Evolutionary conservation across 2,329 filamentous ascomycete species (phyloP).

Genomic region (Dissoconium aciculare): DNA sequence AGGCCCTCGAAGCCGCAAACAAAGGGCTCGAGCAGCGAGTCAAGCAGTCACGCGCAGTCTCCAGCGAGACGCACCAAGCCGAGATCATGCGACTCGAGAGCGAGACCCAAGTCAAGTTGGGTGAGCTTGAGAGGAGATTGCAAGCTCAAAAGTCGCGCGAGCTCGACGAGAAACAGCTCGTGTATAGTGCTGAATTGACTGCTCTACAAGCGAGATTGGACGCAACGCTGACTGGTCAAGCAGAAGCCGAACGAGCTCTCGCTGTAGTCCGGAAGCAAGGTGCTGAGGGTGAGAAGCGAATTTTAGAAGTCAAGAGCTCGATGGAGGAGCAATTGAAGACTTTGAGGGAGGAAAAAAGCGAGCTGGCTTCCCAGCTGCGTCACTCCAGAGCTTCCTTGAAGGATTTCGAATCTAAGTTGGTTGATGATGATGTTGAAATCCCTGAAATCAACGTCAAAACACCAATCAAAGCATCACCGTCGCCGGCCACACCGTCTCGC

Average conservation of each 20-base stretch:
- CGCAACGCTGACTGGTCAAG: conserved; percentile 15
- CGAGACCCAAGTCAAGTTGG: conserved; percentile 7
- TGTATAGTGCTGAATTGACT: conserved; percentile 8
- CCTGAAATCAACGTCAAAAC: conserved; percentile 5
- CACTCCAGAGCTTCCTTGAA: conserved; percentile 9
- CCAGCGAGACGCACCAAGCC: conserved; percentile 6
- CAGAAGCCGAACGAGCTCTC: conserved; percentile 13
- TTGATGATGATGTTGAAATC: conserved; percentile 2
- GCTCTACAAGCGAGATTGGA: conserved; percentile 16
- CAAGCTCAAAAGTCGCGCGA: conserved; percentile 6
- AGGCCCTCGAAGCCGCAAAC: conserved; percentile 8
- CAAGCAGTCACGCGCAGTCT: too few relatives aligned
- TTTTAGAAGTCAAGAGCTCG: conserved; percentile 8
- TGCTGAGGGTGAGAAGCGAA: conserved; percentile 11
- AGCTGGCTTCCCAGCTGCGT: conserved; percentile 10
- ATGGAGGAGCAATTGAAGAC: conserved; percentile 9
- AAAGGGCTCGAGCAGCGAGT: conserved; percentile 1
- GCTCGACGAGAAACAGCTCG: conserved; percentile 6
- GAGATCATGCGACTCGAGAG: conserved; percentile 8
- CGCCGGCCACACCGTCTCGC: not conserved
- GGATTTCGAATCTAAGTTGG: conserved; percentile 8
- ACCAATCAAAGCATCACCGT: conserved; percentile 1
- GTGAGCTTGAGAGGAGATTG: conserved; percentile 8
- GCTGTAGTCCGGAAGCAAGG: conserved; percentile 11
- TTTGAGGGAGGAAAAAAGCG: conserved; percentile 10